Evolutionary conservation across 1,284 basidiomycete species (phyloP), one percentile per base, ranked within the genome.

Genomic region (Ceratobasidium sp.): DNA sequence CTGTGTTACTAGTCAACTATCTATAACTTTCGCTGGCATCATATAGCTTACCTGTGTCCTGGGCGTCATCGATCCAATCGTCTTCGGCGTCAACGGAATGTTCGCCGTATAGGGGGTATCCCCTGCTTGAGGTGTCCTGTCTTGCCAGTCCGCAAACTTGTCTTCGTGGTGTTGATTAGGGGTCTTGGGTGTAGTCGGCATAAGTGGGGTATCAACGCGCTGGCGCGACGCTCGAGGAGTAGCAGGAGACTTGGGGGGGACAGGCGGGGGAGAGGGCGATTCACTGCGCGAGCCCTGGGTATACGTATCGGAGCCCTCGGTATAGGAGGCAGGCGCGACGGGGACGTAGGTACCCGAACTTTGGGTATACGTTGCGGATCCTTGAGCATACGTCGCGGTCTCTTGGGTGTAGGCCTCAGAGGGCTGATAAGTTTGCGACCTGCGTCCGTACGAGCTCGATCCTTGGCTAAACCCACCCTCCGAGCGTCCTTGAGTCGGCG

Each of bases 61-160:
- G 1, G 75, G 75, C 26, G 64, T 77, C 75, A 76, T 76, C 20
- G 53, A 44, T 23, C 55, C 44, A 39, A 44, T 56, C 0, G 75
- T 68, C 53, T 67, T 77, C 7, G 73, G 73, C 20, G 63, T 77
- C 55, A 77, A 68, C 64, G 64, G 66, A 64, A 77, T 68, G 20
- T n/a, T 67, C 6, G 23, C 28, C 28, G 75, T n/a, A 77, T 77
- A 60, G 5, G 73, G 75, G 33, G 64, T 68, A 18, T 77, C 75
- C 4, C 61, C 72, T 12, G 64, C 40, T 40, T 77, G 75, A 40
- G 64, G 75, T 15, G 75, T 77, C 44, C 75, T n/a, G 12, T 77
- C 75, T 20, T 67, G 64, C 75, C 75, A 69, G 46, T 77, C 66
- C 12, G 75, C 75, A 77, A 77, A 77, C 75, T 77, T 77, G 75